Conservation (phyloP, 345 rosid species). For the Ricinus communis region DNA sequence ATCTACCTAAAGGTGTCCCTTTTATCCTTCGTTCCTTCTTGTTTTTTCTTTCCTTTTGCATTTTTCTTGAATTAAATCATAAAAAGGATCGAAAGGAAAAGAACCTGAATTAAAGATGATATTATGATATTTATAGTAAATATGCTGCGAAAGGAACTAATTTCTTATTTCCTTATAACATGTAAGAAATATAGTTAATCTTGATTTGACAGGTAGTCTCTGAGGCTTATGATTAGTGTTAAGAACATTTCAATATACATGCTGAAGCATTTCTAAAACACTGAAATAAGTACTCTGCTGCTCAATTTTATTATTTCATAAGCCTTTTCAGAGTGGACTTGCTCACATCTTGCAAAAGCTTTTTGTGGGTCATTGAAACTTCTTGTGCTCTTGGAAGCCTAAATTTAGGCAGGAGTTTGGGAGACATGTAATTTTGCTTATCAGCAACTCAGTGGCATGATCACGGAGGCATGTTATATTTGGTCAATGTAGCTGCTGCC, state of each 20-base stretch:
- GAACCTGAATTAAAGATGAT: background rate
- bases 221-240: background rate
- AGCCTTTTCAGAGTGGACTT: slow-evolving; percentile 1
- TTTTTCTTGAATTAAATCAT: background rate
- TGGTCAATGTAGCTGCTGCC: background rate
- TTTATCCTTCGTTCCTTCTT: slow-evolving; percentile 14
- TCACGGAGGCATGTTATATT: background rate
- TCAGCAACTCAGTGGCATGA: background rate
- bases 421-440: too few relatives aligned
- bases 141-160: background rate
- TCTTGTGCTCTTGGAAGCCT: slow-evolving; percentile 1
- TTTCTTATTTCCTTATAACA: background rate
- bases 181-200: background rate
- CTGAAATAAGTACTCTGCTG: too few relatives aligned
- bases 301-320: too few relatives aligned
- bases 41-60: background rate
- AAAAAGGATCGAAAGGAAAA: background rate
- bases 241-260: too few relatives aligned
- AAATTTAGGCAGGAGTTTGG: too few relatives aligned
- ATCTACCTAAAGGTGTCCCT: slow-evolving; percentile 45
- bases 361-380: background rate
- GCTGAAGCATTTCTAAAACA: too few relatives aligned
- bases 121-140: too few relatives aligned
- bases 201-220: background rate
- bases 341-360: background rate